These are phyloP conservation scores for Chaetothyriales sp. DNA, from an alignment of 2,329 filamentous ascomycete species.

Conservation along the genomic window DNA sequence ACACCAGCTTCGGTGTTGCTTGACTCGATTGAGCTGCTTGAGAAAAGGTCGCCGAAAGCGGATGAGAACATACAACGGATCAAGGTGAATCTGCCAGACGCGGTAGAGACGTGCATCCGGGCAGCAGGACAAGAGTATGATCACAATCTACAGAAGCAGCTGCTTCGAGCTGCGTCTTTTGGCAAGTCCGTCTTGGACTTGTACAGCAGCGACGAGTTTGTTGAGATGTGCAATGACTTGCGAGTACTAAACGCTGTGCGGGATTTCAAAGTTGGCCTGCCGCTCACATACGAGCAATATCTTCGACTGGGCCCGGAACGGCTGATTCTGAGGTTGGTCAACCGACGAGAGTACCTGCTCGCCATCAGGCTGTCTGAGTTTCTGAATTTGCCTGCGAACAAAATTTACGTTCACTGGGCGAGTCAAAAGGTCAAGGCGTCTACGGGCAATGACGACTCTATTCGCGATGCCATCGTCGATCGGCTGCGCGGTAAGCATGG, in stretches of 20 bases:
- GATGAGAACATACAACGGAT: conserved; percentile 97
- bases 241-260: conserved; percentile 84
- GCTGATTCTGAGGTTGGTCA: conserved; percentile 71
- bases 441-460: conserved; percentile 69
- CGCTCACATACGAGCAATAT: conserved; percentile 87
- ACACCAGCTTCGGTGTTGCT: conserved; percentile 83
- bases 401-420: conserved; percentile 94
- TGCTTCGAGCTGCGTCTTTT: conserved; percentile 92
- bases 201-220: conserved; percentile 96
- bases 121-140: conserved; percentile 87
- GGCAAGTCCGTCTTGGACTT: conserved; percentile 94
- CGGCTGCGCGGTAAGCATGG: conserved; percentile 75
- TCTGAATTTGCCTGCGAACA: conserved; percentile 68
- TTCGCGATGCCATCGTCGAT: conserved; percentile 73
- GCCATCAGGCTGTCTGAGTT: conserved; percentile 80
- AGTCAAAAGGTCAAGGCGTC: conserved; percentile 82
- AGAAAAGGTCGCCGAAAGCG: conserved; percentile 87
- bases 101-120: conserved; percentile 84
- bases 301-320: conserved; percentile 77
- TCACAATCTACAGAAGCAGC: conserved; percentile 80
- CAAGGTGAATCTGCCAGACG: conserved; percentile 69
- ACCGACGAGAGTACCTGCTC: conserved; percentile 78
- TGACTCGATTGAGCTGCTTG: conserved; percentile 79
- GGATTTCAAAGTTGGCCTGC: conserved; percentile 79
- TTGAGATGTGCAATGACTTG: conserved; percentile 91